Evolutionary conservation across 140 eudicot genomes (phyloP).

Genomic region (Senecio squalidus): DNA sequence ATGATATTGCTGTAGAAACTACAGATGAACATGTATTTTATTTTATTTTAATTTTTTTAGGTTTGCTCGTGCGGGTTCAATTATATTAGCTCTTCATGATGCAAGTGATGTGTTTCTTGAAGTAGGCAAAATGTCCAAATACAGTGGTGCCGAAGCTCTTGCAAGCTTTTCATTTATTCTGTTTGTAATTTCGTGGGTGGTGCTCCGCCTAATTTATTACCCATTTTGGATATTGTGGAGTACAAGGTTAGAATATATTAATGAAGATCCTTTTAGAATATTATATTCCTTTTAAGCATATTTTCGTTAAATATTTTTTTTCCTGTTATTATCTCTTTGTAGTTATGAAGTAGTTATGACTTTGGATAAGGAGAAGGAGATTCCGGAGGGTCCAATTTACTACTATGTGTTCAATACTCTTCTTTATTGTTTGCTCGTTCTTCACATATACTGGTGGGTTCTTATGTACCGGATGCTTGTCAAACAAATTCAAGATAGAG

Average conservation of each 20-base stretch:
- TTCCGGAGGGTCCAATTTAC: conserved; percentile 67
- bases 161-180: conserved; percentile 89
- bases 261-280: neutral
- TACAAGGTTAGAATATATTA: conserved; percentile 56
- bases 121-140: conserved; percentile 96
- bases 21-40: neutral
- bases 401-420: conserved; percentile 88
- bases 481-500: conserved; percentile 89
- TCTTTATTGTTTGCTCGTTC: conserved; percentile 85
- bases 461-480: conserved; percentile 96
- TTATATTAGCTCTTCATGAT: conserved; percentile 93
- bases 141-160: conserved; percentile 78
- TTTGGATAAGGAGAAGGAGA: conserved; percentile 76
- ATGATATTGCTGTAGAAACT: conserved; percentile 1
- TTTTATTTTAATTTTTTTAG: conserved; percentile 39
- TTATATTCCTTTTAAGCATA: neutral
- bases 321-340: conserved; percentile 11
- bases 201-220: conserved; percentile 86
- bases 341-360: conserved; percentile 73
- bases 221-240: conserved; percentile 98
- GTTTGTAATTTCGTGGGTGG: conserved; percentile 82
- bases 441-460: conserved; percentile 97
- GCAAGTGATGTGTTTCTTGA: conserved; percentile 97
- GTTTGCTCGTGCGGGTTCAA: conserved; percentile 94
- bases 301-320: neutral